These are phyloP conservation scores for Pythium aquatile DNA, from an alignment of 352 stramenopile genomes.

Conservation along the genomic window DNA sequence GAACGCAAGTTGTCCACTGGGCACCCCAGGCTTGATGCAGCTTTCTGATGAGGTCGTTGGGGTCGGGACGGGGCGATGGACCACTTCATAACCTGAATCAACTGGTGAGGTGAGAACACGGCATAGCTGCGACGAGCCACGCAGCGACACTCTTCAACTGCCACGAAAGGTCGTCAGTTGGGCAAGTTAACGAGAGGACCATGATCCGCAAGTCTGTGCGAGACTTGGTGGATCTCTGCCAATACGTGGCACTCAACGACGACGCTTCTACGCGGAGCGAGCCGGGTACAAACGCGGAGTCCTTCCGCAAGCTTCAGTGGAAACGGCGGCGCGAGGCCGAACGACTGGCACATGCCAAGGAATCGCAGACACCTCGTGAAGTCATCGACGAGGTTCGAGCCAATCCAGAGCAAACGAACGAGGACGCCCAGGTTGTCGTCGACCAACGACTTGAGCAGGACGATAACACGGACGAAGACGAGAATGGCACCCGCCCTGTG, in stretches of 20 bases:
- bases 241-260: constrained; percentile 29
- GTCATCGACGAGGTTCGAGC: not conserved
- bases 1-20: not conserved
- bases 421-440: not conserved
- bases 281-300: constrained; percentile 22
- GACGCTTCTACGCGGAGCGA: not conserved
- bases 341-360: constrained; percentile 15
- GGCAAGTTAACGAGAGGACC: not conserved
- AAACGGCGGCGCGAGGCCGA: constrained; percentile 32
- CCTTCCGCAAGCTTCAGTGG: constrained; percentile 49
- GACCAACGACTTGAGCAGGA: not conserved
- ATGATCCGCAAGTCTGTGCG: constrained; percentile 28
- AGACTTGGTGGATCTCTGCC: constrained; percentile 42
- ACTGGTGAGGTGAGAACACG: not conserved
- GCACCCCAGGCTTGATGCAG: not conserved
- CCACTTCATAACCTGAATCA: not conserved
- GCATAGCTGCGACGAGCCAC: not conserved
- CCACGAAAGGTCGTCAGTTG: constrained; percentile 8
- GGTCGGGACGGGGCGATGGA: not conserved
- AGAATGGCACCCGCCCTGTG: not conserved
- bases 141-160: constrained; percentile 5
- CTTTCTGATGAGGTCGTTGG: constrained; percentile 3
- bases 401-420: not conserved
- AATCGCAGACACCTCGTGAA: not conserved
- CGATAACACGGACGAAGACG: constrained; percentile 1